Percentiles rank a stretch among this genome's conserved stretches.
Evolutionary conservation across 176 grass and related monocot genomes (phyloP).

Genomic region (Thalia dealbata): DNA sequence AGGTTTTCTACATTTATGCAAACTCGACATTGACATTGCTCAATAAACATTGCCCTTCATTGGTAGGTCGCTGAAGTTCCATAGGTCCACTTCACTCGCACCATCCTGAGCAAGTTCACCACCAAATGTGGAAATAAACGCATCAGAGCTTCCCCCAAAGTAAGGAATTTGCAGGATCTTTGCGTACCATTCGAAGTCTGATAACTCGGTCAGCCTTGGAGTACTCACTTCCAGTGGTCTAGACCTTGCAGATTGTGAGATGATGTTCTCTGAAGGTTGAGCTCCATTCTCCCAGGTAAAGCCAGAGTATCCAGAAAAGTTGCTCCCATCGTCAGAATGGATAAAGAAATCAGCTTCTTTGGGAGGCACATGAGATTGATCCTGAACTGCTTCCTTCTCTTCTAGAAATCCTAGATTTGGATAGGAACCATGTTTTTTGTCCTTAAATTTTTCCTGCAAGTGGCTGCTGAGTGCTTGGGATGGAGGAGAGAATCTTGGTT

Average conservation of each 20-base stretch:
- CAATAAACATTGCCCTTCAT: not conserved
- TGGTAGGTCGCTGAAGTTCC: slow-evolving; percentile 5
- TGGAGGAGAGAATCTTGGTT: not conserved
- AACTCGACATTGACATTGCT: too few relatives aligned
- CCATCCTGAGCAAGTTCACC: slow-evolving; percentile 8
- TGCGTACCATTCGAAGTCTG: not conserved
- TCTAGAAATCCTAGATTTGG: not conserved
- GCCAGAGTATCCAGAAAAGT: not conserved
- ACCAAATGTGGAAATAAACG: not conserved
- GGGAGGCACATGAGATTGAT: not conserved
- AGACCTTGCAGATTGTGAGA: not conserved
- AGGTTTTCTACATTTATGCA: too few relatives aligned
- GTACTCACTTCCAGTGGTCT: not conserved
- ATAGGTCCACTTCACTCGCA: not conserved
- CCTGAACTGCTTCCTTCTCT: not conserved
- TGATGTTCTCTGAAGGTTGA: not conserved
- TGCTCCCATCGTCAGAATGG: not conserved
- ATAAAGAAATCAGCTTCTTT: not conserved
- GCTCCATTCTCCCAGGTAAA: slow-evolving; percentile 2
- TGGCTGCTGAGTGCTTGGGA: not conserved
- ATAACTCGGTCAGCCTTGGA: not conserved
- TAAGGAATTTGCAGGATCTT: slow-evolving; percentile 9
- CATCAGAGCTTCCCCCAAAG: not conserved
- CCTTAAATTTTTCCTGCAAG: not conserved
- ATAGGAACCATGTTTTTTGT: not conserved